Evolutionary conservation across 179 eudicot genomes (phyloP), one percentile per base, ranked within the genome.

Genomic region (Nepenthes alata): DNA sequence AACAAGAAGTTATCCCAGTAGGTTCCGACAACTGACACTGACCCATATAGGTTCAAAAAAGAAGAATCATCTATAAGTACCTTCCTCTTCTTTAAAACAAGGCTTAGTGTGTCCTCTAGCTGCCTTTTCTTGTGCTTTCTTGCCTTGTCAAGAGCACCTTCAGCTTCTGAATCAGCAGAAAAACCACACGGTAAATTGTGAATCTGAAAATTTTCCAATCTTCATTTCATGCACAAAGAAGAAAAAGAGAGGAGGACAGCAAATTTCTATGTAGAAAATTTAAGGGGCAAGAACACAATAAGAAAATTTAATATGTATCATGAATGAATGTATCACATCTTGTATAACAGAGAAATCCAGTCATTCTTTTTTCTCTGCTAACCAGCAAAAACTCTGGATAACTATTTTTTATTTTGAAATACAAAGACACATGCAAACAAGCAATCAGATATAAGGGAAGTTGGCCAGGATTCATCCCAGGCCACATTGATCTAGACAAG

Each of bases 81-180:
- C 96, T 84, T 91, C 76, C 91, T 74, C 69, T 89, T 91, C 78
- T 91, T 91, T 15, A 89, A 7, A 58, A 91, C 95, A 70, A 89
- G 88, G 72, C 84, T 80, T 59, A 84, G 72, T 52, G 95, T 91
- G 73, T 91, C 96, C 74, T 91, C 98, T 53, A 91, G 91, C 79
- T 91, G 98, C 70, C 98, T 86, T 78, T 91, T 91, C 77, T 89
- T 91, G 77, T 91, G 98, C 67, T 91, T 91, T 67, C 96, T 89
- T 38, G 98, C 96, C 84, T 91, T 91, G 70, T 91, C 98, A 14
- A 91, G 75, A 61, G 98, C 96, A 70, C 98, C 98, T 73, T 91
- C 98, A 60, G 98, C 95, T 83, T 91, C 95, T 91, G 90, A 69
- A 74, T 14, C n/a, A 53, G 11, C 35, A 37, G 50, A 52, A 63